A percentile compares a stretch with the other conserved stretches of the same genome.
These are phyloP conservation scores for Termitomyces heimii DNA, from an alignment of 768 basidiomycete genomes.

Conservation along the genomic window DNA sequence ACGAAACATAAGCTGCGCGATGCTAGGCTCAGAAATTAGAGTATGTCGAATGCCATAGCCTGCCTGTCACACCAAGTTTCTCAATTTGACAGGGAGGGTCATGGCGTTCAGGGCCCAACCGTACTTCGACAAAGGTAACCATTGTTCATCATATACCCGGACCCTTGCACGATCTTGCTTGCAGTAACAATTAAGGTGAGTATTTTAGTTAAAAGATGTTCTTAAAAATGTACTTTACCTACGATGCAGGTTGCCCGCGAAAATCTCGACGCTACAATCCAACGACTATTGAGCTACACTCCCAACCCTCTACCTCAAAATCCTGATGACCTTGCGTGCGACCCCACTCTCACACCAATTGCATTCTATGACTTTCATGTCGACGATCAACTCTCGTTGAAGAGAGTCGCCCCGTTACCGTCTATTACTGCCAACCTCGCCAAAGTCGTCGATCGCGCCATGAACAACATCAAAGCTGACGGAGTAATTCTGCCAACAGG, in stretches of 20 bases:
- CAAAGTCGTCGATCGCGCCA: neutral
- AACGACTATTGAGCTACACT: neutral
- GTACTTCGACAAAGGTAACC: neutral
- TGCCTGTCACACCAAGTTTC: neutral
- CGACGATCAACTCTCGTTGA: conserved; percentile 3
- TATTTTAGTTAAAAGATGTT: neutral
- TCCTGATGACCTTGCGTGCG: neutral
- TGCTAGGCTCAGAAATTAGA: neutral
- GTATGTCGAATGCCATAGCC: no score
- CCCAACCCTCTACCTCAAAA: neutral
- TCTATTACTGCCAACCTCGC: neutral
- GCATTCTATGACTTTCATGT: conserved; percentile 8
- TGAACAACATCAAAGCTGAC: neutral
- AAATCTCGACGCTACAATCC: conserved; percentile 3
- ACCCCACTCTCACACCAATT: neutral
- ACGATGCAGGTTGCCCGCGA: conserved; percentile 6
- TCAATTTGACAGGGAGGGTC: neutral
- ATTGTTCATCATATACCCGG: neutral
- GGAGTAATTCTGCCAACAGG: neutral
- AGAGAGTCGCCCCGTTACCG: neutral
- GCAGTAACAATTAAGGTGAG: neutral
- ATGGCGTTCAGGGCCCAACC: neutral
- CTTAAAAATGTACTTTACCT: neutral
- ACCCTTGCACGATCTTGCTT: neutral
- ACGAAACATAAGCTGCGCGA: neutral